Evolutionary conservation across 257 asterid species (phyloP).

Genomic region (Capsicum chinense): DNA sequence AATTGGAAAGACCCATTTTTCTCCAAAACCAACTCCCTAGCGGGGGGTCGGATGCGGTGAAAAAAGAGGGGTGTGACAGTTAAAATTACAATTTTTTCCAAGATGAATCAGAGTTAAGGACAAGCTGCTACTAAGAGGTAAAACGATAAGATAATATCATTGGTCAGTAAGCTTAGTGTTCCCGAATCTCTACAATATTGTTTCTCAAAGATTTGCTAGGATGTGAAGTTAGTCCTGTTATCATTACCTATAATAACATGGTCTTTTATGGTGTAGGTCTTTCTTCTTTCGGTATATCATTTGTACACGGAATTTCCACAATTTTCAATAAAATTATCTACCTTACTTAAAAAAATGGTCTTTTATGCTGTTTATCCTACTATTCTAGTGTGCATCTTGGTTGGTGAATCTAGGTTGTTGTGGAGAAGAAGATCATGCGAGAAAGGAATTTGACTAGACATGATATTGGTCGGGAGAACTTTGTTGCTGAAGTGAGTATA

Average conservation of each 20-base stretch:
- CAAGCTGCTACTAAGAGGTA: not conserved
- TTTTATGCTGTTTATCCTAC: not conserved
- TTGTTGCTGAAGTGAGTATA: conserved; percentile 68
- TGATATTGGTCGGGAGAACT: conserved; percentile 70
- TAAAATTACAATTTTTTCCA: not conserved
- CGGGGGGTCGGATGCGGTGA: too few relatives aligned
- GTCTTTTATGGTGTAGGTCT: too few relatives aligned
- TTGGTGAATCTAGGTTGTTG: conserved; percentile 61
- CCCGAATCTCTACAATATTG: not conserved
- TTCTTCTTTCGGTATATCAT: too few relatives aligned
- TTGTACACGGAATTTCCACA: too few relatives aligned
- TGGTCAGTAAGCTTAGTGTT: not conserved
- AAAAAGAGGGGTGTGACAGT: too few relatives aligned
- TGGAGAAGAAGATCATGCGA: conserved; percentile 82
- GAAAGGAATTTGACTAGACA: conserved; percentile 75
- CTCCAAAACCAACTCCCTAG: too few relatives aligned
- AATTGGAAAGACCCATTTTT: too few relatives aligned
- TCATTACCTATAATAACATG: too few relatives aligned
- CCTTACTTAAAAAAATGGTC: too few relatives aligned
- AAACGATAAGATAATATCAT: too few relatives aligned
- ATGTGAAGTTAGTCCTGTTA: too few relatives aligned
- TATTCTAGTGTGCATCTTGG: not conserved
- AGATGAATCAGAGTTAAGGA: not conserved
- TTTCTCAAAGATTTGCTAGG: not conserved
- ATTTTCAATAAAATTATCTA: too few relatives aligned